Conservation (phyloP, 148 eudicot species). For the Vaccinium macrocarpon region DNA sequence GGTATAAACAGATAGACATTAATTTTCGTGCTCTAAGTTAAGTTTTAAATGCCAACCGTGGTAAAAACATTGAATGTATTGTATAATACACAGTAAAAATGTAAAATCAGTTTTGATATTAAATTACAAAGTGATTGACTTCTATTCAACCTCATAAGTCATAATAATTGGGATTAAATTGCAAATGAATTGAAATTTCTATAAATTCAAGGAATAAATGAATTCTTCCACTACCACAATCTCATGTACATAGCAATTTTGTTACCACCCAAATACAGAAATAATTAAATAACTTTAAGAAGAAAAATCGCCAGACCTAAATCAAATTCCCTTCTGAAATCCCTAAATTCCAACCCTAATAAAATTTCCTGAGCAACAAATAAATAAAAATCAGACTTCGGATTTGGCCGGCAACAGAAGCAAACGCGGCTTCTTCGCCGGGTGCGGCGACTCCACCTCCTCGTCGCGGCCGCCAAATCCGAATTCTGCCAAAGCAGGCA, state of each 20-base stretch:
- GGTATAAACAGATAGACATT: too few species aligned
- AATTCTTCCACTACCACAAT: neutral
- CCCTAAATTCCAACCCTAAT: too few species aligned
- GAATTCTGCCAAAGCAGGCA: slow-evolving; percentile 45
- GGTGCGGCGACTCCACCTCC: slow-evolving; percentile 63
- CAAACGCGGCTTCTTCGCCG: slow-evolving; percentile 41
- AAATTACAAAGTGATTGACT: too few species aligned
- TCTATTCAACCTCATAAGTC: too few species aligned
- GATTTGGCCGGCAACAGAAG: slow-evolving; percentile 8
- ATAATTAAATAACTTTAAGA: neutral
- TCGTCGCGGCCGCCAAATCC: slow-evolving; percentile 39
- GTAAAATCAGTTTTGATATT: too few species aligned
- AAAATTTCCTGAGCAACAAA: too few species aligned
- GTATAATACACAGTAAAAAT: too few species aligned
- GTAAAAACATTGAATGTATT: too few species aligned
- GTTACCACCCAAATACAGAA: neutral
- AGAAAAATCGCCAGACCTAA: neutral
- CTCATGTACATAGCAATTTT: neutral
- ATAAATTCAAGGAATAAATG: neutral
- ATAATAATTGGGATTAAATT: too few species aligned
- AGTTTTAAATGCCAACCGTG: too few species aligned
- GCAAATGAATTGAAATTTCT: neutral
- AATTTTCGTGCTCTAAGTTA: too few species aligned
- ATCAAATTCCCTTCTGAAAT: neutral
- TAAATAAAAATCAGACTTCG: neutral